phyloP scores from a whole-genome alignment of 192 early-diverging fungal species.

The Linnemannia schmuckeri region DNA sequence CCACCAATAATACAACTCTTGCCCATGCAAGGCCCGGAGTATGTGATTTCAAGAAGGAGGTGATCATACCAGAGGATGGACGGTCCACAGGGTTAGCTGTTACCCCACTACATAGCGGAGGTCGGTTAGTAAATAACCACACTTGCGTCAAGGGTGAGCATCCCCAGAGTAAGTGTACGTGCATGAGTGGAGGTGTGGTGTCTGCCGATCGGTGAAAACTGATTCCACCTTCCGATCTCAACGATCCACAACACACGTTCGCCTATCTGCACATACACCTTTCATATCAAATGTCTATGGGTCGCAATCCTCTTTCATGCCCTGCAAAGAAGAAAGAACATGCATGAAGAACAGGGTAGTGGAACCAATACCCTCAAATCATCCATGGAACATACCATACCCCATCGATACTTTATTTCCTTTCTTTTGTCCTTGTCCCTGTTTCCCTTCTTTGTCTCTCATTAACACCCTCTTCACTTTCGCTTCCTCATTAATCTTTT shows the following conservation, averaged over 20 bases:
- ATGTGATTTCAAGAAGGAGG: not conserved
- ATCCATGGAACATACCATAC: not conserved
- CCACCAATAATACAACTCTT: not conserved
- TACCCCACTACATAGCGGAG: not conserved
- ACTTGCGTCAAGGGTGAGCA: not conserved
- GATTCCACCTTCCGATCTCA: slow-evolving; percentile 49
- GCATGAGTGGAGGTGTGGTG: not conserved
- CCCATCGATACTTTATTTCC: no score
- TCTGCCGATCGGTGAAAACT: not conserved
- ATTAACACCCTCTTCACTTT: not conserved
- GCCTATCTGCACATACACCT: not conserved
- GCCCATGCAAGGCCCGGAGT: not conserved
- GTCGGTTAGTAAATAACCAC: not conserved
- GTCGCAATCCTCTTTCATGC: not conserved
- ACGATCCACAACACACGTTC: not conserved
- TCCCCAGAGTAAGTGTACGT: not conserved
- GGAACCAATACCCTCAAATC: not conserved
- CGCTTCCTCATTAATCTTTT: not conserved
- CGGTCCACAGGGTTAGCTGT: not conserved
- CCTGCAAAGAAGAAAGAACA: not conserved
- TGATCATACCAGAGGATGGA: not conserved
- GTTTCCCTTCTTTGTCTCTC: not conserved
- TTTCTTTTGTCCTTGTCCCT: not conserved
- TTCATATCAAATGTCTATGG: not conserved
- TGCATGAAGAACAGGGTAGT: not conserved